Conservation (phyloP, 1,139 yeast genomes). For the Yamadazyma spencermartinsiae region DNA sequence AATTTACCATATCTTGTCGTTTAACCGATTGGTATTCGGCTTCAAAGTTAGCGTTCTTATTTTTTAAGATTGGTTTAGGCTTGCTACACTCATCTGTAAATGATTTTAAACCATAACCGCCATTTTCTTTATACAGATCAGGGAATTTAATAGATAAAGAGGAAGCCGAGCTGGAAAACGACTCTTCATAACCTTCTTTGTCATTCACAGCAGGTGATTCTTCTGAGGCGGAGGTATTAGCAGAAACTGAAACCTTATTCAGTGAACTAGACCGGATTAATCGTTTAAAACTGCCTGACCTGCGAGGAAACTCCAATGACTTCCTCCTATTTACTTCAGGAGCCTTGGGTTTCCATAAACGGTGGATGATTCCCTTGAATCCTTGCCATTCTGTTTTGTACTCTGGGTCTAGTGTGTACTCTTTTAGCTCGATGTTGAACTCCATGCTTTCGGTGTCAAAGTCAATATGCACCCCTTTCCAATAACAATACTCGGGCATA, state of each 20-base stretch:
- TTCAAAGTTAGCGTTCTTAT: constrained; percentile 12
- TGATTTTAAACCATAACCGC: neutral
- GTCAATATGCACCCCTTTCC: constrained; percentile 3
- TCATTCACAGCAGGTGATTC: neutral
- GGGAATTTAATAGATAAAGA: neutral
- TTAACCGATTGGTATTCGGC: constrained; percentile 11
- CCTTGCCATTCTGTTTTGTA: neutral
- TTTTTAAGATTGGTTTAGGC: constrained; percentile 18
- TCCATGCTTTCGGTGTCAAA: constrained; percentile 12
- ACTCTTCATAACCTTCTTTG: neutral
- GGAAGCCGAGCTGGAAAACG: neutral
- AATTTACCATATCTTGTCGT: constrained; percentile 10
- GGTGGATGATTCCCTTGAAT: neutral
- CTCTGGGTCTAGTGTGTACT: neutral
- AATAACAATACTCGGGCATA: too few species aligned
- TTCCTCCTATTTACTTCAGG: neutral
- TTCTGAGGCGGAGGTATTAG: neutral
- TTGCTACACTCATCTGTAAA: neutral
- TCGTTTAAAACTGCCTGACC: neutral
- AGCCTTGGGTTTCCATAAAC: neutral
- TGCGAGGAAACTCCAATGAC: neutral
- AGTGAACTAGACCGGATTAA: neutral
- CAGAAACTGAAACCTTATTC: neutral
- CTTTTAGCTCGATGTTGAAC: constrained; percentile 6
- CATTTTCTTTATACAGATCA: neutral